phyloP scores from a whole-genome alignment of 257 asterid genomes.

The Solanum dulcamara region DNA sequence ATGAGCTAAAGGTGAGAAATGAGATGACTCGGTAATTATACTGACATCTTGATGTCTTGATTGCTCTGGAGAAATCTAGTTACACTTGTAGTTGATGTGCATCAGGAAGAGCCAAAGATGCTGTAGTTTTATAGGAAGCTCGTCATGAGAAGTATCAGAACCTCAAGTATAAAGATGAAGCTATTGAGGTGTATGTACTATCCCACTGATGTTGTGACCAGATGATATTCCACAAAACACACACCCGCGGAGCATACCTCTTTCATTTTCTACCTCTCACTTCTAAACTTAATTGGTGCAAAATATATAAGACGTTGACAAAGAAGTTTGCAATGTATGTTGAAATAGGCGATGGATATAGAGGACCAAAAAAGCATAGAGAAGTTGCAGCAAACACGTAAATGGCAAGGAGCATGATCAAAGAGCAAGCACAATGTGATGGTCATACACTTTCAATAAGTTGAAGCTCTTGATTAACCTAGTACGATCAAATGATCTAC shows the following conservation, averaged over 20 bases:
- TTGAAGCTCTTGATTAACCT: not conserved
- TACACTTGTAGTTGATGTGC: not conserved
- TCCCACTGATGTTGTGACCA: not conserved
- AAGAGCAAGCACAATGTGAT: not conserved
- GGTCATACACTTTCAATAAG: not conserved
- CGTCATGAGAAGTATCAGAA: not conserved
- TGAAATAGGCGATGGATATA: not conserved
- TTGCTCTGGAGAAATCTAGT: not conserved
- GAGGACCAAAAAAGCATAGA: not conserved
- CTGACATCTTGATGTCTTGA: not conserved
- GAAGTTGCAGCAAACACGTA: not conserved
- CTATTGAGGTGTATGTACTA: not conserved
- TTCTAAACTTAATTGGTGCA: no score
- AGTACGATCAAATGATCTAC: not conserved
- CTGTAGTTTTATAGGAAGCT: not conserved
- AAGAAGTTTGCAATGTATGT: not conserved
- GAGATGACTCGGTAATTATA: not conserved
- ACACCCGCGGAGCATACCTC: not conserved
- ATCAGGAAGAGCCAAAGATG: not conserved
- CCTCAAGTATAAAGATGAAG: not conserved
- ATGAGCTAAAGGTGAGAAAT: no score
- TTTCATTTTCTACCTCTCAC: not conserved
- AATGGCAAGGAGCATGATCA: not conserved
- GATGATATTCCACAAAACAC: not conserved
- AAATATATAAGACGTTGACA: no score